Evolutionary conservation across 163 green algal genomes (phyloP), one percentile per base, ranked within the genome.

Genomic region (Chlorella variabilis): DNA sequence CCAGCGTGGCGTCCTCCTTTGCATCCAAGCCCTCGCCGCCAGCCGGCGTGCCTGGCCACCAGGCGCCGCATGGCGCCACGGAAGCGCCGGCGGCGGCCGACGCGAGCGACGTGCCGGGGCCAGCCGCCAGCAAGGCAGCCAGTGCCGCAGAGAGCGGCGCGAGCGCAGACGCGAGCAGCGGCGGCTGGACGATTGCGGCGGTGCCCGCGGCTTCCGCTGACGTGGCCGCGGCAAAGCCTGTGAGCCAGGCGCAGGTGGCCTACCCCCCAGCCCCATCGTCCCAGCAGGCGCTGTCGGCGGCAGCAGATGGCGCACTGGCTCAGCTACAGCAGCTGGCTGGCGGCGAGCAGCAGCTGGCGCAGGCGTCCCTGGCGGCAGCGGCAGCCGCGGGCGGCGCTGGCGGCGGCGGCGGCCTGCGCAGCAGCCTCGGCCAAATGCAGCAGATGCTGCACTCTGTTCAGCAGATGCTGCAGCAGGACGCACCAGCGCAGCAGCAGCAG

Each of bases 351-450:
- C 42, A 75, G 25, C 63, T 76, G 25, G 61, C 45, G 11, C 62
- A 66, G 33, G 42, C 76, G 0, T 41, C 42, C 6, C 17, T 33
- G 0, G n/a, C 41, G 3, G 62, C 76, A 11, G 29, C 75, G n/a
- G 34, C 6, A 1, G 4, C 5, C 20, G 29, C n/a, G 23, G 18
- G 29, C 27, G 17, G 54, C 29, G 33, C 39, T 21, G 33, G 29
- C 63, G 6, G 63, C 34, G 15, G 63, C 6, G 33, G 76, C 62
- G 49, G 48, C 34, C 63, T 75, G 48, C 62, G 61, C 21, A 25
- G 27, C 31, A 82, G 41, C 1, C 63, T 82, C 27, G 63, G 63
- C 3, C 76, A 75, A 27, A 82, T 82, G 76, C 76, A 82, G 48
- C 15, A 21, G 11, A 75, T 76, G 63, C 76, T 82, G 23, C 76